Base-by-base conservation (phyloP, 192 early-diverging fungal species). In the Backusella australiensis region DNA sequence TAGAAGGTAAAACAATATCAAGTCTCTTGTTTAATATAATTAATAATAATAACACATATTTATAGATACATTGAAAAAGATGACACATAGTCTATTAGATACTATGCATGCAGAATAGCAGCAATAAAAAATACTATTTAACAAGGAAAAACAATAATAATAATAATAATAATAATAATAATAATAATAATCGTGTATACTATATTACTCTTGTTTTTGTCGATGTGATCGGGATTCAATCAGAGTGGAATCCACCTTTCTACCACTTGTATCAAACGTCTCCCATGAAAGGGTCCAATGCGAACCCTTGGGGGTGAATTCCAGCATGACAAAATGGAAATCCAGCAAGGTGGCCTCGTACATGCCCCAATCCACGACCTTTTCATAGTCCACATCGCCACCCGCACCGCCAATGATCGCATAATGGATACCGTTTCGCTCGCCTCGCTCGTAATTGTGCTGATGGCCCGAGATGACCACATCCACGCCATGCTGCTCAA, bases 401-500 rank as follows among this genome's bases (percentile, higher is more conserved):
- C 93, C 93, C 0, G 91, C 91, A 19, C 93, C 93, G 23, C 93
- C 93, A 39, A 93, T 91, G 66, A 94, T 92, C 0, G 87, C 84
- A 73, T 94, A 94, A 17, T 86, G 84, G 26, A 90, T 88, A 8
- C 85, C 78, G 56, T 88, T 84, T 3, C 75, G 73, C 69, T 85
- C 76, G 11, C 86, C 86, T 17, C 93, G 83, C 83, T 91, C 88
- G 73, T 94, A 94, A 73, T 94, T 94, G 76, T 94, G 93, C 73
- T 94, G 93, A 71, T 94, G 93, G 4, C 93, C 93, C 5, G 91
- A 93, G 21, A 94, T 89, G 6, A 94, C 91, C 39, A 94, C 73
- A 74, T 94, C 93, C 2, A 94, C 91, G n/a, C 82, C 79, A 69
- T 90, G 72, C 34, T 86, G 69, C 56, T 90, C 86, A 78, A 94